These are phyloP conservation scores for Rosa persica DNA, from an alignment of 306 rosid species.

Conservation along the genomic window DNA sequence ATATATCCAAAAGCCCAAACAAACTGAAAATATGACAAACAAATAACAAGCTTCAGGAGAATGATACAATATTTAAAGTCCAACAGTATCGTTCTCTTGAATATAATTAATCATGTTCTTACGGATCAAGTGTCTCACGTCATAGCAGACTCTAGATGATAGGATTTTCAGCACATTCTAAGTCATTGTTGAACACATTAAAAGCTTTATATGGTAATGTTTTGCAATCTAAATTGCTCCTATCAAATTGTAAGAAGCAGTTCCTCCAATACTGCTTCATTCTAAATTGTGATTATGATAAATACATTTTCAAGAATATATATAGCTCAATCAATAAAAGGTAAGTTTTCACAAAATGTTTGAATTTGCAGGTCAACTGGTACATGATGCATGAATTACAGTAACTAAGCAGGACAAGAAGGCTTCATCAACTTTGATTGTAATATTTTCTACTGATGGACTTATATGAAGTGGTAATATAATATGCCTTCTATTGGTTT, in stretches of 20 bases:
- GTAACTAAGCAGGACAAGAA: not conserved
- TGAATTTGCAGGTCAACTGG: not conserved
- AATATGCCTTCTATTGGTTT: not conserved
- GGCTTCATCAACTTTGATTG: not conserved
- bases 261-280: not conserved
- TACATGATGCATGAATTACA: not conserved
- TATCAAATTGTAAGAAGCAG: not conserved
- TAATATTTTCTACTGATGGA: not conserved
- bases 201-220: not conserved
- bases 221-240: not conserved
- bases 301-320: not conserved
- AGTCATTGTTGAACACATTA: not conserved
- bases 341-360: not conserved
- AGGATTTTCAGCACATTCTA: constrained; percentile 8
- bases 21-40: constrained; percentile 4
- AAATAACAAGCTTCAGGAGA: constrained; percentile 2
- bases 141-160: not conserved
- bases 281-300: not conserved
- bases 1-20: not conserved
- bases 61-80: constrained; percentile 6
- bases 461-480: not conserved
- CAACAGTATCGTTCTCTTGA: not conserved
- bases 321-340: not conserved
- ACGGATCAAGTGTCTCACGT: not conserved
- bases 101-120: not conserved